Conservation (phyloP, 2,329 filamentous ascomycete species). For the Biscogniauxia mediterranea region DNA sequence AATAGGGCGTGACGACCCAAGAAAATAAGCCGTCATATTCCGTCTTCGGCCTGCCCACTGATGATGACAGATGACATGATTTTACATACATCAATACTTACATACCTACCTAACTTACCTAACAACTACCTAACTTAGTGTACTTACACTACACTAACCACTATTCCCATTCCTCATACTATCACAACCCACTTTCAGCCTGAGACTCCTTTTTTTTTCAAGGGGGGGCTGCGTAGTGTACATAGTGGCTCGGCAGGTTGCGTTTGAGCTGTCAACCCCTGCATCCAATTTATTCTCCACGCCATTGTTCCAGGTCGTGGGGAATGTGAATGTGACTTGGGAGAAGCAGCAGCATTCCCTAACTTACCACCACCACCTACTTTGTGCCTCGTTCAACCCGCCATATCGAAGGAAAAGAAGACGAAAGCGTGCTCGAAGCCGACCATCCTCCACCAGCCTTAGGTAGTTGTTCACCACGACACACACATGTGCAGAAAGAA, state of each 20-base stretch:
- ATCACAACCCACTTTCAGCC: not conserved
- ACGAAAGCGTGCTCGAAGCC: too few relatives aligned
- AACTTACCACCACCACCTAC: too few relatives aligned
- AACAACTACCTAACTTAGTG: too few relatives aligned
- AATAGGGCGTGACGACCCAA: not conserved
- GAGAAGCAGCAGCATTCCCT: not conserved
- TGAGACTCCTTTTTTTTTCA: not conserved
- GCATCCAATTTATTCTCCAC: not conserved
- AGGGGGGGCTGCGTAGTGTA: not conserved
- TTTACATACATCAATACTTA: too few relatives aligned
- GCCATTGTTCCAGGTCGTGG: not conserved
- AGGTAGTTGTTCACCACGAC: not conserved
- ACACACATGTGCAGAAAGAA: conserved; percentile 31
- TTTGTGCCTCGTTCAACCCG: too few relatives aligned
- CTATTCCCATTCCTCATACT: too few relatives aligned
- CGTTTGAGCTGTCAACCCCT: not conserved
- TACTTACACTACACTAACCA: too few relatives aligned
- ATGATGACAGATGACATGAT: too few relatives aligned
- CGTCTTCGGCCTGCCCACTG: too few relatives aligned
- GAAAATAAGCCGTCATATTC: too few relatives aligned
- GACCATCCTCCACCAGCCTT: not conserved
- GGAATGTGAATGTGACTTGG: not conserved
- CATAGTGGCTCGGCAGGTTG: not conserved
- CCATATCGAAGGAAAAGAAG: not conserved
- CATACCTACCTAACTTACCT: too few relatives aligned